Conservation (phyloP, 1,139 yeast genomes). For the Kodamaea ohmeri region DNA sequence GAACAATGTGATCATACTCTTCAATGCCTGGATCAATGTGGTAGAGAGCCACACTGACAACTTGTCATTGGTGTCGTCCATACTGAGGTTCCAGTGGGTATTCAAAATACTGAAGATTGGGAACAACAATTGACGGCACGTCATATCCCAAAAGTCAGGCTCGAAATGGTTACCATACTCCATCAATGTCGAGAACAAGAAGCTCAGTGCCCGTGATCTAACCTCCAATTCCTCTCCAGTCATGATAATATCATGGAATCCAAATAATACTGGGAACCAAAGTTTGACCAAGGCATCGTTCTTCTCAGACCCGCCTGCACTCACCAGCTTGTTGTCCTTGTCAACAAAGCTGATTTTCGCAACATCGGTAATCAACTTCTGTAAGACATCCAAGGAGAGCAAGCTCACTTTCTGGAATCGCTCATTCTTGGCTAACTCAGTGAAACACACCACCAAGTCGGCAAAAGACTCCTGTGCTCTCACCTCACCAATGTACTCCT, state of each 20-base stretch:
- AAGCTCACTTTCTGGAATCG: conserved; percentile 77
- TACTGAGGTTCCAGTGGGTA: conserved; percentile 69
- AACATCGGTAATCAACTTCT: conserved; percentile 58
- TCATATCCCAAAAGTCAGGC: conserved; percentile 74
- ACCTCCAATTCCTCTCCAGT: conserved; percentile 93
- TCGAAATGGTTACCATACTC: conserved; percentile 78
- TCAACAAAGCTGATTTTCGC: conserved; percentile 38
- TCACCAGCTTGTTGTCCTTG: conserved; percentile 16
- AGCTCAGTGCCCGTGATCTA: conserved; percentile 81
- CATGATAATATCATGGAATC: conserved; percentile 88
- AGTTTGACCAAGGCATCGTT: conserved; percentile 43
- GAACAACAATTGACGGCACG: conserved; percentile 75
- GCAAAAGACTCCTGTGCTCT: conserved; percentile 72
- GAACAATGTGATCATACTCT: conserved; percentile 81
- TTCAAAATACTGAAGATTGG: conserved; percentile 86
- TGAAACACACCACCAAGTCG: conserved; percentile 71
- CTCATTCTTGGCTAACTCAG: conserved; percentile 81
- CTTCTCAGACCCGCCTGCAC: conserved; percentile 14
- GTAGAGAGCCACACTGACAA: conserved; percentile 95
- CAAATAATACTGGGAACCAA: conserved; percentile 82
- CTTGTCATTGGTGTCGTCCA: conserved; percentile 67
- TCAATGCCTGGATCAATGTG: conserved; percentile 90
- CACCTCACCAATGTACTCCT: conserved; percentile 61
- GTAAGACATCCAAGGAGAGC: conserved; percentile 76
- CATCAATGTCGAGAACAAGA: conserved; percentile 75